phyloP scores from a whole-genome alignment of 345 rosid species.

The Streptanthus diversifolius region DNA sequence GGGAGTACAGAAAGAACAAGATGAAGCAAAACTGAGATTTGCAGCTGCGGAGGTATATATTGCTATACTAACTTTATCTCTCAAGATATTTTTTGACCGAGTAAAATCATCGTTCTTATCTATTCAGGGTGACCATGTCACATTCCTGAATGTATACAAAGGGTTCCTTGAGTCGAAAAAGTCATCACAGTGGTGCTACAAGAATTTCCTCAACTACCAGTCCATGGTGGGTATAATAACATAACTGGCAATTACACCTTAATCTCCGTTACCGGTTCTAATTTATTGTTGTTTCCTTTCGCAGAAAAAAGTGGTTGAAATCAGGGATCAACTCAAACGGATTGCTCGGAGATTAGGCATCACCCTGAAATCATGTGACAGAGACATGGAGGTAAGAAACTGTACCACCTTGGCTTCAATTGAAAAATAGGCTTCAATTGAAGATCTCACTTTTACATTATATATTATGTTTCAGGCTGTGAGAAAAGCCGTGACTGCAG shows the following conservation, averaged over 20 bases:
- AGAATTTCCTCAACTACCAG: slow-evolving; percentile 75
- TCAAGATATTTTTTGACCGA: background rate
- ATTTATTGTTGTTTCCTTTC: background rate
- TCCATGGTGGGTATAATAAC: slow-evolving; percentile 60
- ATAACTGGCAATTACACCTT: background rate
- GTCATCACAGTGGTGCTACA: slow-evolving; percentile 81
- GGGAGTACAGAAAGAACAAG: slow-evolving; percentile 78
- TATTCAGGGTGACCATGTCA: slow-evolving; percentile 86
- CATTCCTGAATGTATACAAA: slow-evolving; percentile 82
- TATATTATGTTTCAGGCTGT: slow-evolving; percentile 51
- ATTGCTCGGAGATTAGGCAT: slow-evolving; percentile 76
- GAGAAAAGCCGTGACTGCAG: slow-evolving; percentile 80
- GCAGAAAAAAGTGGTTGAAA: slow-evolving; percentile 78
- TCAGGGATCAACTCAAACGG: slow-evolving; percentile 77
- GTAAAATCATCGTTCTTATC: slow-evolving; percentile 18
- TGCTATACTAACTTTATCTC: background rate
- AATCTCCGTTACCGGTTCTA: background rate
- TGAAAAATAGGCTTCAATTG: too few species aligned
- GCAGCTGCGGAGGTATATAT: slow-evolving; percentile 89
- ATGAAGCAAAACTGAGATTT: slow-evolving; percentile 89
- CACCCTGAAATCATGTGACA: slow-evolving; percentile 67
- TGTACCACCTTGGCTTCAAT: background rate
- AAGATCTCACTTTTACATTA: too few species aligned
- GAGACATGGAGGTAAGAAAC: slow-evolving; percentile 54
- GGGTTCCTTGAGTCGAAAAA: slow-evolving; percentile 86